Evolutionary conservation across 179 eudicot species (phyloP).

Genomic region (Silene vulgaris): DNA sequence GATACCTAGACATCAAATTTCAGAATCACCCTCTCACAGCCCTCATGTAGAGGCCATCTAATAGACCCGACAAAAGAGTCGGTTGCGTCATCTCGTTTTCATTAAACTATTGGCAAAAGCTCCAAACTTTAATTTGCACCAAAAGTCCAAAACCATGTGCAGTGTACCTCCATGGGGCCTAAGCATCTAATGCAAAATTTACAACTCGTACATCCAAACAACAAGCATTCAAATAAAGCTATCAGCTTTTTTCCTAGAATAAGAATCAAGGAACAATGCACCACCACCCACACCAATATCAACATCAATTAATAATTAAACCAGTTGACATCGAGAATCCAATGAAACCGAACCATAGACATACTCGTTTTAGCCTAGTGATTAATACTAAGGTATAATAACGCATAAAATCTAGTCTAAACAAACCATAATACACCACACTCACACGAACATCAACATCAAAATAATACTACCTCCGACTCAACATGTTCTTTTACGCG

Average conservation of each 20-base stretch:
- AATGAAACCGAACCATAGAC: neutral
- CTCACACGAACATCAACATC: too few relatives aligned
- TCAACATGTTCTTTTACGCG: too few relatives aligned
- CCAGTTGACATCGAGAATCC: neutral
- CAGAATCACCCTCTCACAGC: too few relatives aligned
- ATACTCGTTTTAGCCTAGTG: neutral
- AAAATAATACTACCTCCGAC: neutral
- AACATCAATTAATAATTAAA: neutral
- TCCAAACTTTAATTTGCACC: neutral
- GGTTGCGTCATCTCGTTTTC: too few relatives aligned
- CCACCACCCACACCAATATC: neutral
- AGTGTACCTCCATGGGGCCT: neutral
- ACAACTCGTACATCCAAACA: neutral
- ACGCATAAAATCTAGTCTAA: neutral
- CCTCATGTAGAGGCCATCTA: too few relatives aligned
- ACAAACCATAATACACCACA: neutral
- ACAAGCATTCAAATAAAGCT: conserved; percentile 6
- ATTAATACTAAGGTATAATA: neutral
- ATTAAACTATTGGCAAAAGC: neutral
- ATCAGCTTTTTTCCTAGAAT: neutral
- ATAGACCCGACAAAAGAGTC: too few relatives aligned
- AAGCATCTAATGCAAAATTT: conserved; percentile 16
- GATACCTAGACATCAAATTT: too few relatives aligned
- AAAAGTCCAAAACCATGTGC: neutral
- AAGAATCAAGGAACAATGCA: neutral